Conservation (phyloP, 2,329 filamentous ascomycete species). For the Penicillium sp. region DNA sequence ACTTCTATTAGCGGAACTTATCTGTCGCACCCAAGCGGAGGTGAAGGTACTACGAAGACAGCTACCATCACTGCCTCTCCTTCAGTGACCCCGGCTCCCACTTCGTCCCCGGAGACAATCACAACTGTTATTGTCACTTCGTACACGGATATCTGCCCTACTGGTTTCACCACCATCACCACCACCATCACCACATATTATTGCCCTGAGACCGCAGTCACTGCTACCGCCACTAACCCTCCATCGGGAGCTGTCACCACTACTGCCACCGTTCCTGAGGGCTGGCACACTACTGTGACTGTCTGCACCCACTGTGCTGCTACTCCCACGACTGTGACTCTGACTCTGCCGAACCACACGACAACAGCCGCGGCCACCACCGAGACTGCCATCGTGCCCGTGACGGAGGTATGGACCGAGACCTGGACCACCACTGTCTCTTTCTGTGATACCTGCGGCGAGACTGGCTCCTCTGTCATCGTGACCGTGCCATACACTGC, state of each 20-base stretch:
- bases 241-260: constrained; percentile 17
- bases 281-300: constrained; percentile 44
- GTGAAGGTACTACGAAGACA: constrained; percentile 3
- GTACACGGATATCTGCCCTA: constrained; percentile 44
- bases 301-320: constrained; percentile 41
- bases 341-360: constrained; percentile 30
- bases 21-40: constrained; percentile 6
- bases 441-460: constrained; percentile 21
- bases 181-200: constrained; percentile 40
- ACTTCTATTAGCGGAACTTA: neutral
- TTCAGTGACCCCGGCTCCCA: constrained; percentile 13
- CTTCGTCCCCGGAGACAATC: constrained; percentile 26
- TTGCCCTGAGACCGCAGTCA: constrained; percentile 36
- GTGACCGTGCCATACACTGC: constrained; percentile 19
- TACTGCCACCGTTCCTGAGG: constrained; percentile 31
- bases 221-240: constrained; percentile 24
- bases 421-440: constrained; percentile 11
- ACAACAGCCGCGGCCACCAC: constrained; percentile 8
- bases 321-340: constrained; percentile 40
- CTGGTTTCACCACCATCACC: constrained; percentile 44
- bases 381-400: constrained; percentile 4
- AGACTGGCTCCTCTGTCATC: constrained; percentile 20
- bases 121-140: constrained; percentile 43
- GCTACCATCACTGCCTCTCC: constrained; percentile 10
- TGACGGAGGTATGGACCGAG: no score